Base-by-base conservation (phyloP, 768 basidiomycete genomes). In the Russula dissimulans region DNA sequence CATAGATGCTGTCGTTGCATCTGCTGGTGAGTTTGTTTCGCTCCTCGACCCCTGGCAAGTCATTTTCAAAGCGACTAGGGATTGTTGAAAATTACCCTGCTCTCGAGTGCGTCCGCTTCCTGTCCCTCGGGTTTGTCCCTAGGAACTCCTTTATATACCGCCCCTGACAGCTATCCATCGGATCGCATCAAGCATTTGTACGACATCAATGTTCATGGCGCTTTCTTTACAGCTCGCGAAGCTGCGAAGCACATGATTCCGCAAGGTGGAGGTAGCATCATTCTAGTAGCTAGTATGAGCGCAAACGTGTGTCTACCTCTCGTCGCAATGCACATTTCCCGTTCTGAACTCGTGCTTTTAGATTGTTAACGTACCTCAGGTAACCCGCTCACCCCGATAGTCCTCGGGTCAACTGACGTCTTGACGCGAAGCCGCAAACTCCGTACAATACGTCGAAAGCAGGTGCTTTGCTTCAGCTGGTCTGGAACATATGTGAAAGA, bases 391-490 rank as follows among this genome's bases (percentile, higher is more conserved):
- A 15, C 32, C 22, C 18, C 17, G 17, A n/a, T 34, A 26, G 4
- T 9, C 3, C 47, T 5, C 36, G 18, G 18, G 6, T 46, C 32
- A 26, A 38, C 22, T 53, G 39, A 51, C 36, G 5, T 36, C 32
- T 32, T 44, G 15, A 38, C 18, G 31, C 56, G 29, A 70, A 91
- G 82, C 82, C 81, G 44, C 95, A 98, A 79, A 89, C 91, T 4
- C 93, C 95, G 0, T 98, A 98, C 72, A 98, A 97, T 72, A 89
- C 91, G 9, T 95, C 93, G 18, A 97, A 95, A 77, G 91, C 91
- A 39, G 91, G 87, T 85, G 67, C 67, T 78, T 67, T 41, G 12
- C 22, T 11, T 47, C 18, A 14, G n/a, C 17, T 4, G 9, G 46
- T 31, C 32, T 15, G 12, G 10, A 7, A 36, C 34, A 38, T 18